A percentile compares a stretch with the other conserved stretches of the same genome.
These are phyloP conservation scores for Aspergillus felis DNA, from an alignment of 2,329 filamentous ascomycete species.

Conservation along the genomic window DNA sequence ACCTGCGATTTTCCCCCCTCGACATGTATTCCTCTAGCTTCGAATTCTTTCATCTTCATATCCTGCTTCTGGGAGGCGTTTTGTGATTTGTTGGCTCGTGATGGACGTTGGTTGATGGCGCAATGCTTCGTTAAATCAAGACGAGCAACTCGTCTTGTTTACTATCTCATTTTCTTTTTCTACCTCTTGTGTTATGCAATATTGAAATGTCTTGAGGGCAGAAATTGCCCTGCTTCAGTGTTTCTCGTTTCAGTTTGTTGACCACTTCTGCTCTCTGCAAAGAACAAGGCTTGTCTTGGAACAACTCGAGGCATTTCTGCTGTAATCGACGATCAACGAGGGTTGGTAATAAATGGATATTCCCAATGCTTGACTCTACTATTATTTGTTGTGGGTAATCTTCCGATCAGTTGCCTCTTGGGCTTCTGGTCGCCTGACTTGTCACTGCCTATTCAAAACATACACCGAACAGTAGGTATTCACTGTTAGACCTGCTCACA, in stretches of 20 bases:
- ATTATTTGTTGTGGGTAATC: constrained; percentile 1
- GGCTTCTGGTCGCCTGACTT: neutral
- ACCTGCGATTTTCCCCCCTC: constrained; percentile 9
- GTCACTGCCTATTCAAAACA: neutral
- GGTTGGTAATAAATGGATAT: neutral
- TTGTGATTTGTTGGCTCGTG: constrained; percentile 17
- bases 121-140: constrained; percentile 17
- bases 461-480: neutral
- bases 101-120: constrained; percentile 23
- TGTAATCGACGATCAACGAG: neutral
- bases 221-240: neutral
- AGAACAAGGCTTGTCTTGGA: neutral
- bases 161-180: neutral
- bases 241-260: neutral
- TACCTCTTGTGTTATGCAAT: neutral
- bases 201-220: neutral
- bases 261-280: neutral
- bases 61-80: constrained; percentile 17
- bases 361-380: neutral
- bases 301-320: neutral
- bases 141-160: constrained; percentile 14
- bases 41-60: neutral
- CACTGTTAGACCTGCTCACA: neutral
- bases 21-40: constrained; percentile 15
- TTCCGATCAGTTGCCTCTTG: neutral